Percentiles rank a stretch among this genome's conserved stretches.
These are phyloP conservation scores for Rhodotorula sp. DNA, from an alignment of 1,284 basidiomycete species.

Conservation along the genomic window DNA sequence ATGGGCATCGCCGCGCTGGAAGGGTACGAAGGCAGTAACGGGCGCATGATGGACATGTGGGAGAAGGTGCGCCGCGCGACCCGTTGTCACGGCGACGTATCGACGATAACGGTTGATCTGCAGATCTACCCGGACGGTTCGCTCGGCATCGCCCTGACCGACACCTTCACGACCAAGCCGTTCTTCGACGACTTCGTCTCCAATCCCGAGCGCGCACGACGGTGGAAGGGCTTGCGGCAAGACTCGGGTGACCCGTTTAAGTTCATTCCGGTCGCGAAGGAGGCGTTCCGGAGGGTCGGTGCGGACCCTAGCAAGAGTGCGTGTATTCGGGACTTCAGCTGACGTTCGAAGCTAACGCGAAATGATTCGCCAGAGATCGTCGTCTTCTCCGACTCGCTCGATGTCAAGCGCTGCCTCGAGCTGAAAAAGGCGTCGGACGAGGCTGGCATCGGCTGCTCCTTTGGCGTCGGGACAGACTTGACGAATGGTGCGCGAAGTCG, in stretches of 20 bases:
- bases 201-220: slow-evolving; percentile 61
- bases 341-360: background rate
- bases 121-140: slow-evolving; percentile 48
- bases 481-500: slow-evolving; percentile 62
- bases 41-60: slow-evolving; percentile 75
- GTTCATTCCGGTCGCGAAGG: slow-evolving; percentile 70
- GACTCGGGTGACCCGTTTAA: slow-evolving; percentile 68
- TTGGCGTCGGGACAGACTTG: slow-evolving; percentile 86
- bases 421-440: slow-evolving; percentile 70
- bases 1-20: slow-evolving; percentile 86
- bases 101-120: slow-evolving; percentile 23
- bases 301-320: slow-evolving; percentile 61
- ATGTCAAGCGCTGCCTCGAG: slow-evolving; percentile 65
- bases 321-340: background rate
- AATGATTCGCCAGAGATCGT: slow-evolving; percentile 55
- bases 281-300: slow-evolving; percentile 64
- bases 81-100: too few species aligned
- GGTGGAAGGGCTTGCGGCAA: slow-evolving; percentile 82
- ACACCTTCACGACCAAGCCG: slow-evolving; percentile 76
- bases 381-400: slow-evolving; percentile 77
- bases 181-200: slow-evolving; percentile 72
- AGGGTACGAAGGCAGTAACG: slow-evolving; percentile 75
- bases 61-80: slow-evolving; percentile 59
- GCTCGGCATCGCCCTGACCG: slow-evolving; percentile 75
- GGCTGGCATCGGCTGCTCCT: slow-evolving; percentile 72